phyloP scores from a whole-genome alignment of 225 moss, liverwort and hornwort genomes.

The Neckera pumila region DNA sequence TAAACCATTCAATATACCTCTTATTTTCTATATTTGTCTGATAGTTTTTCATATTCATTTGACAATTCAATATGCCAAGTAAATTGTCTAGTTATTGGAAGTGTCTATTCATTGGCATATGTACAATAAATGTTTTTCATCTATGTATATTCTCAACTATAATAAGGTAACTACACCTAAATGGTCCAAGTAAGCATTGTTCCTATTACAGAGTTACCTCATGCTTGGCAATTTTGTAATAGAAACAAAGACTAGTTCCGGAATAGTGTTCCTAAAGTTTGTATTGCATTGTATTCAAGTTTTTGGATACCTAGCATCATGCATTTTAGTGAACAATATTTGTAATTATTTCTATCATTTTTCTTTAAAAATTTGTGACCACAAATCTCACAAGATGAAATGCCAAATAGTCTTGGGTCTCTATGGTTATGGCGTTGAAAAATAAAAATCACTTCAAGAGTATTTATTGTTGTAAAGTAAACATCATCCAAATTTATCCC shows the following conservation, averaged over 20 bases:
- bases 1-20: background rate
- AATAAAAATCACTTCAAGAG: background rate
- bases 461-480: background rate
- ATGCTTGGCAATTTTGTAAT: too few relatives aligned
- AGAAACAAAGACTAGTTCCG: rapidly evolving
- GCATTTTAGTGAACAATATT: background rate
- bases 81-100: rapidly evolving
- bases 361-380: background rate
- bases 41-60: background rate
- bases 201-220: background rate
- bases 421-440: background rate
- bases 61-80: background rate
- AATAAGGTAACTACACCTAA: background rate
- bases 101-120: rapidly evolving
- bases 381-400: background rate
- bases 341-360: background rate
- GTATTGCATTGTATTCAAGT: background rate
- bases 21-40: background rate
- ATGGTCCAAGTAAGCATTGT: background rate
- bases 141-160: background rate
- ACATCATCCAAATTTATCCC: background rate
- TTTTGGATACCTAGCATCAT: background rate
- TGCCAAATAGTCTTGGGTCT: background rate
- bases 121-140: background rate
- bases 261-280: background rate